phyloP scores from a whole-genome alignment of 2,329 filamentous ascomycete species.

The Cryphonectria radicalis region DNA sequence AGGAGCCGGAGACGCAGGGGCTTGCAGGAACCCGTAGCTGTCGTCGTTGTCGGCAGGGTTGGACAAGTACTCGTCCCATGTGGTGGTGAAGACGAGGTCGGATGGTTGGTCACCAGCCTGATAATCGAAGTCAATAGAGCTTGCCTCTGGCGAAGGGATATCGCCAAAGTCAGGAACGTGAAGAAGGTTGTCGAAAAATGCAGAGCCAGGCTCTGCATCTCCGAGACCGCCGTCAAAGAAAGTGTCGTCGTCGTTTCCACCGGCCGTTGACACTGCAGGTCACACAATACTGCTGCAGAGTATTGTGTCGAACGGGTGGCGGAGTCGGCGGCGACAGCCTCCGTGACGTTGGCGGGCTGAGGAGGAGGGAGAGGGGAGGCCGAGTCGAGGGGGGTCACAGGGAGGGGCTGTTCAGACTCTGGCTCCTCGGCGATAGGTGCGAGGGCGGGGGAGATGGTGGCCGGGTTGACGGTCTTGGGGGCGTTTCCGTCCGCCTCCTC shows the following conservation, averaged over 20 bases:
- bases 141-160: conserved; percentile 68
- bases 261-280: conserved; percentile 98
- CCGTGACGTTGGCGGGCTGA: conserved; percentile 31
- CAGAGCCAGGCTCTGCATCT: conserved; percentile 66
- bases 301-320: conserved; percentile 98
- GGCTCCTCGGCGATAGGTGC: conserved; percentile 53
- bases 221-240: conserved; percentile 42
- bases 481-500: conserved; percentile 39
- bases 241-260: conserved; percentile 58
- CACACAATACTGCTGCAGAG: conserved; percentile 99
- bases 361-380: conserved; percentile 27
- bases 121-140: conserved; percentile 70
- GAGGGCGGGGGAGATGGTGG: conserved; percentile 63
- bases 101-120: conserved; percentile 58
- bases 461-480: conserved; percentile 59
- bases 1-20: conserved; percentile 65
- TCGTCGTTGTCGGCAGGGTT: conserved; percentile 45
- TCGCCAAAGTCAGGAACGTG: conserved; percentile 11
- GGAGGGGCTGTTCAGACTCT: conserved; percentile 36
- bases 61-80: conserved; percentile 53
- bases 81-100: conserved; percentile 35
- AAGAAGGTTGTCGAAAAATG: conserved; percentile 64
- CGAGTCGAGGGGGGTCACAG: conserved; percentile 34
- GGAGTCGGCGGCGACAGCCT: conserved; percentile 42
- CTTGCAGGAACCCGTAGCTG: conserved; percentile 56